Evolutionary conservation across 1,284 basidiomycete species (phyloP).

Genomic region (Pseudozyma sp.): DNA sequence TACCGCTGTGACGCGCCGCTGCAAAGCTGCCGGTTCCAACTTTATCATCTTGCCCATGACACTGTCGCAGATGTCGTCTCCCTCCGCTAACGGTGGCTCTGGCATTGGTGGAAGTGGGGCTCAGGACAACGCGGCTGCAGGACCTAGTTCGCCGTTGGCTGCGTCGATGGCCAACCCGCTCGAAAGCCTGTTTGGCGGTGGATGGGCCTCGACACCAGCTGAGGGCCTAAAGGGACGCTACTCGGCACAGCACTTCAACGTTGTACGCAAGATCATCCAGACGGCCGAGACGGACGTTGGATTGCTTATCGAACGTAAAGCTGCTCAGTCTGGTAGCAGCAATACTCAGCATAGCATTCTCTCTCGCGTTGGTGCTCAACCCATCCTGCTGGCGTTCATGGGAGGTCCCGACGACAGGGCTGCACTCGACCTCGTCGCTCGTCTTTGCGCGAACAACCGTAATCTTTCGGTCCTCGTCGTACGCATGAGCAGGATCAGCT

Average conservation of each 20-base stretch:
- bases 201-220: slow-evolving; percentile 14
- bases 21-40: slow-evolving; percentile 75
- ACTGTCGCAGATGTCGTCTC: slow-evolving; percentile 15
- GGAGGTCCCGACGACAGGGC: slow-evolving; percentile 91
- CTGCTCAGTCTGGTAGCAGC: slow-evolving; percentile 55
- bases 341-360: slow-evolving; percentile 10
- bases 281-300: slow-evolving; percentile 74
- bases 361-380: slow-evolving; percentile 64
- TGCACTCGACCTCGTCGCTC: slow-evolving; percentile 72
- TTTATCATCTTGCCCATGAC: slow-evolving; percentile 87
- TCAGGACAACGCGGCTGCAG: neutral
- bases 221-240: slow-evolving; percentile 58
- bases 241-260: slow-evolving; percentile 72
- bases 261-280: slow-evolving; percentile 82
- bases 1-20: slow-evolving; percentile 77
- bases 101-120: slow-evolving; percentile 6
- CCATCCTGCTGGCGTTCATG: slow-evolving; percentile 87
- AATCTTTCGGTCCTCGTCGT: slow-evolving; percentile 48
- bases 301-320: slow-evolving; percentile 81
- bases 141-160: slow-evolving; percentile 35
- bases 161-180: slow-evolving; percentile 54
- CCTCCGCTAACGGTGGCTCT: neutral
- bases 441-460: slow-evolving; percentile 52
- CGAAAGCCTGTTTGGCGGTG: slow-evolving; percentile 56
- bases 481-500: slow-evolving; percentile 42